Base-by-base conservation (phyloP, 345 rosid genomes). In the Sapria himalayana region DNA sequence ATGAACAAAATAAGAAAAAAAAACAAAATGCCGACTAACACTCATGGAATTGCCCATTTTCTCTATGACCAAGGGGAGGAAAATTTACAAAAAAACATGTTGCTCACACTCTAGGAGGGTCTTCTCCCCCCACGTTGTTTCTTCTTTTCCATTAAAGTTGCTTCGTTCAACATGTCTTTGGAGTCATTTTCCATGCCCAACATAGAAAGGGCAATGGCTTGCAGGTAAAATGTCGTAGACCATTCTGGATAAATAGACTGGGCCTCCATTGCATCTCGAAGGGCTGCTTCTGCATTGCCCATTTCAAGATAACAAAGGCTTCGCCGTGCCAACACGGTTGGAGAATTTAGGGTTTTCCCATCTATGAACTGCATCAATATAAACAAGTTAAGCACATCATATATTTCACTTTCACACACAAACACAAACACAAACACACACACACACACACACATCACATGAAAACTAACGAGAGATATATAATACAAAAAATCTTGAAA, bases 111-210 rank as follows among this genome's bases (percentile, higher is more conserved):
- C n/a, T n/a, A n/a, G n/a, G n/a, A 43, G 9, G 46, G 29, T 25
- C 9, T 15, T 43, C 17, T 43, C 4, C 46, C 45, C 10, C 29
- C 41, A 15, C 41, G 32, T 25, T 37, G 52, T 7, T 37, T 24
- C 22, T 48, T 48, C 15, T 36, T 43, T 25, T 48, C 52, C 22
- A 48, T 19, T 4, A 25, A 14, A 15, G 52, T 25, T 4, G 42
- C 52, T 16, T 59, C 64, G 15, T 49, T 59, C 33, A 59, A 48
- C 46, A 39, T 46, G 15, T 17, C 43, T 21, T 41, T 22, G 11
- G 64, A 58, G 16, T 59, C 59, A 19, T 37, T 43, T 29, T 59
- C 57, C 55, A 48, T 48, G 14, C 34, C 41, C 22, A 48, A 23
- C 33, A 25, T 48, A 5, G 40, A 36, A 10, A 48, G 43, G 2